Evolutionary conservation across 768 basidiomycete species (phyloP), one percentile per base, ranked within the genome.

Genomic region (Chalciporus chontae): DNA sequence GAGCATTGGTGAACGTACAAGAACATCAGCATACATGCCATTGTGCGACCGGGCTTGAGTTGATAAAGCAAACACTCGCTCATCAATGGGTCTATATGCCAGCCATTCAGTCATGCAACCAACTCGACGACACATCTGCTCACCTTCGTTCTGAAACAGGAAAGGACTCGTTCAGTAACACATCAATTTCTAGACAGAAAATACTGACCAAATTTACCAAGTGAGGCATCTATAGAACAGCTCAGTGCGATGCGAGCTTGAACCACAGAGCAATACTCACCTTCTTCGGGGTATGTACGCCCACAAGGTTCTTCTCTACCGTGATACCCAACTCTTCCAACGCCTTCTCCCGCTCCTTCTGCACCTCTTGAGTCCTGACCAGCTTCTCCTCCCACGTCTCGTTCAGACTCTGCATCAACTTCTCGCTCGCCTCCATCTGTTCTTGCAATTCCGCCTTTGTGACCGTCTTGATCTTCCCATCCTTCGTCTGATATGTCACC

Each of bases 311-410:
- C 79, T 94, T 97, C 72, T 98, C 95, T 52, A 99, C 92, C 36
- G 90, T 90, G 69, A 99, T 98, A 31, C 96, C 96, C 54, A 99
- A 74, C 71, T 96, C 95, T 71, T 99, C 96, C 42, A 99, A 71
- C 9, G 96, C 96, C 76, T 93, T 88, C 76, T 99, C 96, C 54
- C 96, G 83, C 71, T 98, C 94, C 63, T 88, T 90, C 75, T 97
- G 94, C 26, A 98, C 90, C 69, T 91, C 87, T 65, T 93, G 87
- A 17, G 95, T 97, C 65, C 91, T 80, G 61, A 73, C 71, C 77
- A 97, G 73, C 74, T 95, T 94, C 71, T 97, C 76, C 70, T 99
- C 94, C 94, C 94, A 97, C 6, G 92, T 96, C 73, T 95, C 87
- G 62, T 94, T 94, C 63, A 94, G 70, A 61, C 85, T 78, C 69